Base-by-base conservation (phyloP, 2,329 filamentous ascomycete species). In the Plenodomus tracheiphilus region DNA sequence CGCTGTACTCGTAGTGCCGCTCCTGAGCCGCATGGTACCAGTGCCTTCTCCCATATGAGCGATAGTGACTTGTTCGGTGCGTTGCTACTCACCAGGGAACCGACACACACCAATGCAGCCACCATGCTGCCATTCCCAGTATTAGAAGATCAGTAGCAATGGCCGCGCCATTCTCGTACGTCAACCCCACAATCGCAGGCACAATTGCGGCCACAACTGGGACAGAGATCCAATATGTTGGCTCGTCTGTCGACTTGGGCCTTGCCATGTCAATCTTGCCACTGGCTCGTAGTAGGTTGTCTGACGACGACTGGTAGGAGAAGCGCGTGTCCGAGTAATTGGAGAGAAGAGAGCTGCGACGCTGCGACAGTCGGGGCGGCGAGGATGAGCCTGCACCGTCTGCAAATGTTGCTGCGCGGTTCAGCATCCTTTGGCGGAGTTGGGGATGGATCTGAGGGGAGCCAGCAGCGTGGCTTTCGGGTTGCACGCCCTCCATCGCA, bases 31-130 rank as follows among this genome's bases (percentile, higher is more conserved):
- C 73, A 48, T 76, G 74, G 53, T 82, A 81, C 79, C 79, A 82
- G 46, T 80, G 75, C 76, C 75, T 78, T 39, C 32, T 2, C 15
- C 17, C 13, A 16, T 15, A 38, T 58, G 22, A 63, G 53, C 45
- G 36, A 42, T 22, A 43, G 22, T 6, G 1, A 15, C 28, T 16
- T 9, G 28, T 17, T 3, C 6, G 22, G 20, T 21, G 39, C 25
- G 21, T 7, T 34, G 13, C 34, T 44, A 47, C 61, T 68, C 77
- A 92, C 92, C 93, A 97, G 61, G 93, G 93, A 58, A 94, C 79
- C 47, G 90, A 87, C 37, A 97, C 87, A 41, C 89, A 92, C 90
- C 91, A 97, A 69, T 96, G 92, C 53, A 97, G 77, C 64, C 97
- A 95, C 38, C 97, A 81, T 4, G 87, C 89, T 2, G 89, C 89